Percentiles rank a stretch among this genome's conserved stretches.
These are phyloP conservation scores for Flaveria robusta DNA, from an alignment of 129 eudicot genomes.

Conservation along the genomic window DNA sequence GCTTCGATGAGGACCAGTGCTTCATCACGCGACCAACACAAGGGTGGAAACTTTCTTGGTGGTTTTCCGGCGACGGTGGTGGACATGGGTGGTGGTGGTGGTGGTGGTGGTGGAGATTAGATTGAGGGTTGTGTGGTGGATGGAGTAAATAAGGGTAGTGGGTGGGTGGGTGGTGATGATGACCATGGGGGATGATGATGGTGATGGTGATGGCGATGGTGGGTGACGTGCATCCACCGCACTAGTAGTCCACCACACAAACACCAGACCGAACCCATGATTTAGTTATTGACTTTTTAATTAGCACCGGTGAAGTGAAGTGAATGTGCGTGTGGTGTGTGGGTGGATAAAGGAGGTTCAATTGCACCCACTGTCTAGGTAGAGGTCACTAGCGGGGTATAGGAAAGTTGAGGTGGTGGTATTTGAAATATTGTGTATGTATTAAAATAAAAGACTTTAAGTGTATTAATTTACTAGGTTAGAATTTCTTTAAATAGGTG, in stretches of 20 bases:
- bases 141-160: constrained; percentile 20
- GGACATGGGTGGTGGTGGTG: constrained; percentile 32
- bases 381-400: too few relatives aligned
- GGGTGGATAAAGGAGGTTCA: too few relatives aligned
- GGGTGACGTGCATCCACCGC: constrained; percentile 32
- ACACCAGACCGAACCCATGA: constrained; percentile 39
- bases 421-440: too few relatives aligned
- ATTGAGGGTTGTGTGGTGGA: background rate
- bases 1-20: constrained; percentile 74
- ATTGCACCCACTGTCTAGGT: background rate
- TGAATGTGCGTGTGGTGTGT: background rate
- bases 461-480: too few relatives aligned
- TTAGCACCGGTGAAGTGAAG: constrained; percentile 8
- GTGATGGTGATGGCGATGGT: constrained; percentile 32
- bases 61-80: constrained; percentile 44
- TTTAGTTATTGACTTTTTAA: constrained; percentile 36
- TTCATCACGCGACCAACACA: constrained; percentile 94
- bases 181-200: constrained; percentile 27
- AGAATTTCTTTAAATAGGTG: too few relatives aligned
- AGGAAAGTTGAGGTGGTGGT: background rate
- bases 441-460: too few relatives aligned
- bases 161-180: constrained; percentile 10
- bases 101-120: background rate
- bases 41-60: constrained; percentile 77
- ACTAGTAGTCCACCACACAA: constrained; percentile 26